These are phyloP conservation scores for Chalara sp. DNA, from an alignment of 2,329 filamentous ascomycete species.

Conservation along the genomic window DNA sequence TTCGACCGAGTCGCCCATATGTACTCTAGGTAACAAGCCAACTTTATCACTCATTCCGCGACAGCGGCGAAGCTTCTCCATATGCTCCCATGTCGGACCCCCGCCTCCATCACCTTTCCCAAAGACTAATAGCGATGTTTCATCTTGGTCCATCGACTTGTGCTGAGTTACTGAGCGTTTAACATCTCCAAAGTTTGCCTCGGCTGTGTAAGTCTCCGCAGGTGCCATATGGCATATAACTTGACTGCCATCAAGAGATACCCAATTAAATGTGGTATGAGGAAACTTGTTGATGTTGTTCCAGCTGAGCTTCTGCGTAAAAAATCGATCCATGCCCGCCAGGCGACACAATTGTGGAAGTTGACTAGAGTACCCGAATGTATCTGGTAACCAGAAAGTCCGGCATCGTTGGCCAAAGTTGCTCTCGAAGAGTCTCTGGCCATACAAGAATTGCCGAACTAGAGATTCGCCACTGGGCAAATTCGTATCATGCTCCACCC, in stretches of 20 bases:
- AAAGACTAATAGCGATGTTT: conserved; percentile 85
- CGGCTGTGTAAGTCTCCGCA: conserved; percentile 89
- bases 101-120: conserved; percentile 96
- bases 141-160: conserved; percentile 92
- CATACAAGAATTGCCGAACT: conserved; percentile 89
- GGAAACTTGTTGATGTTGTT: conserved; percentile 99
- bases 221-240: conserved; percentile 98
- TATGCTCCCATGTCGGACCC: conserved; percentile 85
- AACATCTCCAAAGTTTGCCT: conserved; percentile 91
- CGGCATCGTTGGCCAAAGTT: conserved; percentile 82
- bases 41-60: conserved; percentile 86
- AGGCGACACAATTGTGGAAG: conserved; percentile 88
- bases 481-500: conserved; percentile 99
- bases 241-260: conserved; percentile 88
- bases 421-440: conserved; percentile 90
- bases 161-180: conserved; percentile 84
- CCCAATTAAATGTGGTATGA: conserved; percentile 98
- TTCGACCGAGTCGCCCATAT: conserved; percentile 84
- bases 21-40: conserved; percentile 76
- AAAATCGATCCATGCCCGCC: conserved; percentile 93
- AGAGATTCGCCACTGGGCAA: conserved; percentile 93
- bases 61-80: conserved; percentile 90
- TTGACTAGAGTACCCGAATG: conserved; percentile 94
- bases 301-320: conserved; percentile 98
- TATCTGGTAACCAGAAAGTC: conserved; percentile 97